A percentile compares a stretch with the other conserved stretches of the same genome.
These are phyloP conservation scores for Dactylonectria macrodidyma DNA, from an alignment of 2,329 filamentous ascomycete species.

Conservation along the genomic window DNA sequence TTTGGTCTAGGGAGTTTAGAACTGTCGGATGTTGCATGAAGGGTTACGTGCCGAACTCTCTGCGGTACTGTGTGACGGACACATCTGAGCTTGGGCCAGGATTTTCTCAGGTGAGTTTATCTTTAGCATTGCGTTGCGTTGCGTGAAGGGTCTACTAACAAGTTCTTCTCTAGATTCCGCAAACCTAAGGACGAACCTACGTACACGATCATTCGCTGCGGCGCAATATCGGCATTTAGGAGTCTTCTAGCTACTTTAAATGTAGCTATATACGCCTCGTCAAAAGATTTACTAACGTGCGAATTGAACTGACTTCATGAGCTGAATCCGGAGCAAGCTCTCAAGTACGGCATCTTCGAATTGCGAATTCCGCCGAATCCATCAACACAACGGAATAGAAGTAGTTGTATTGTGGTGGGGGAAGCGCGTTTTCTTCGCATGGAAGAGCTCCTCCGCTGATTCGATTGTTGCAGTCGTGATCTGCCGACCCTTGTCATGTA, in stretches of 20 bases:
- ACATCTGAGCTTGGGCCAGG: neutral
- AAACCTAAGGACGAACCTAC: neutral
- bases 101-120: slow-evolving; percentile 4
- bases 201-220: neutral
- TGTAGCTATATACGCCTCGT: no score
- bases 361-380: no score
- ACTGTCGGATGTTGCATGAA: slow-evolving; percentile 31
- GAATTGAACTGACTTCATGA: neutral
- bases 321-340: neutral
- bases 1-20: slow-evolving; percentile 30
- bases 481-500: no score
- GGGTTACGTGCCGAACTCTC: slow-evolving; percentile 29
- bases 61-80: slow-evolving; percentile 23
- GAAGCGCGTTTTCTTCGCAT: no score
- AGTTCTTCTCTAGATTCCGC: neutral
- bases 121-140: neutral
- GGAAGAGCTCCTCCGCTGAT: no score
- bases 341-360: no score
- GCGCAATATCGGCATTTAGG: neutral
- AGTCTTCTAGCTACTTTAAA: neutral
- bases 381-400: no score
- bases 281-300: neutral
- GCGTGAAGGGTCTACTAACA: neutral
- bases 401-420: no score
- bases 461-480: no score